Conservation (phyloP, 208 protist genomes). For the Crithidia thermophila region DNA sequence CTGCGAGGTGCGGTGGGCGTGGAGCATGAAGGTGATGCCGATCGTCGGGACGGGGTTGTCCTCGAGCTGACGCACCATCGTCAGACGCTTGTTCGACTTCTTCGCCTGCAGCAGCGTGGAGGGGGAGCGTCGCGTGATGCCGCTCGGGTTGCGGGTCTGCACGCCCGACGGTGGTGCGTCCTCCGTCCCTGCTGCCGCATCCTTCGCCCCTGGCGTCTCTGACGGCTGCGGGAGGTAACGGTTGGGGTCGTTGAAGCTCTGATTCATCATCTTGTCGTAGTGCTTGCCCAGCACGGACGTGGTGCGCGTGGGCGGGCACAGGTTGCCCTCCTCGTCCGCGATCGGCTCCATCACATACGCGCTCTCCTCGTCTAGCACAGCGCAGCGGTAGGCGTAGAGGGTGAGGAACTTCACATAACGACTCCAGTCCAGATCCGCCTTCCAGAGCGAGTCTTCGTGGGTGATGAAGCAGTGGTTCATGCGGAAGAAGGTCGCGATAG, state of each 20-base stretch:
- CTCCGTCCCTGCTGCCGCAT: background rate
- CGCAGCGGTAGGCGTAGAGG: slow-evolving; percentile 67
- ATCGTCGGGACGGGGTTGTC: slow-evolving; percentile 73
- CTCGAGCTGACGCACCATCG: slow-evolving; percentile 32
- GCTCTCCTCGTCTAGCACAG: slow-evolving; percentile 30
- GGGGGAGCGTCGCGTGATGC: slow-evolving; percentile 10
- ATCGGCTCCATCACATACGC: slow-evolving; percentile 44
- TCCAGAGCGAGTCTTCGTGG: slow-evolving; percentile 43
- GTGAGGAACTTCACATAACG: slow-evolving; percentile 88
- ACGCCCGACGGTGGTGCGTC: background rate
- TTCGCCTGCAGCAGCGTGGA: slow-evolving; percentile 17
- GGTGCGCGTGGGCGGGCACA: slow-evolving; percentile 32
- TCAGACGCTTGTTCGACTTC: slow-evolving; percentile 33
- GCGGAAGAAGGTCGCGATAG: slow-evolving; percentile 58
- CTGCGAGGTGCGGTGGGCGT: slow-evolving; percentile 79
- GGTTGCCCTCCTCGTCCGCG: slow-evolving; percentile 50
- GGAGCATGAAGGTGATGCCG: slow-evolving; percentile 72
- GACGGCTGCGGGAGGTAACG: slow-evolving; percentile 52
- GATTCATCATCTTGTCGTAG: slow-evolving; percentile 60
- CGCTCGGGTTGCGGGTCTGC: slow-evolving; percentile 7
- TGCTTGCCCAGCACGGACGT: slow-evolving; percentile 58
- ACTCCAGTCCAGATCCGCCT: slow-evolving; percentile 57
- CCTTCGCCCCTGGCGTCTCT: background rate
- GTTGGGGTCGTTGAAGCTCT: slow-evolving; percentile 31
- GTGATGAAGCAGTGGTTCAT: slow-evolving; percentile 53